Percentiles rank a stretch among this genome's conserved stretches.
Conservation (phyloP, 1,139 yeast genomes). For the Suhomyces anneliseae region DNA sequence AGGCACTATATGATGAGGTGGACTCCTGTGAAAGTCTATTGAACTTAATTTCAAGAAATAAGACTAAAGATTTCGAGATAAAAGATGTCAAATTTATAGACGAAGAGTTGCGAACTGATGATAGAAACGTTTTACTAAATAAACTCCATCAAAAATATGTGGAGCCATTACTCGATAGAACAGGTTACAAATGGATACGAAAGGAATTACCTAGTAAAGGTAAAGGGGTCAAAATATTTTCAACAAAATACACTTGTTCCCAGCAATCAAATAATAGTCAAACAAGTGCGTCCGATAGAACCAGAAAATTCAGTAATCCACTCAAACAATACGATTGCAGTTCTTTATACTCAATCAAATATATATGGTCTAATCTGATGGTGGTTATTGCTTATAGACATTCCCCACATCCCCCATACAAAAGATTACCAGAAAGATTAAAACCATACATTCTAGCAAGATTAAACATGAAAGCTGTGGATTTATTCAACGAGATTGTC, state of each 20-base stretch:
- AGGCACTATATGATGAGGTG: not conserved
- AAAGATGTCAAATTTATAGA: slow-evolving; percentile 7
- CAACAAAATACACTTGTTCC: slow-evolving; percentile 21
- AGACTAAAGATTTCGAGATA: slow-evolving; percentile 1
- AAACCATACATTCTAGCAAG: slow-evolving; percentile 19
- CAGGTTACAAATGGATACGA: slow-evolving; percentile 22
- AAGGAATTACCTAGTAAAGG: slow-evolving; percentile 21
- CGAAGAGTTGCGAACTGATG: slow-evolving; percentile 2
- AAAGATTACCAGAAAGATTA: slow-evolving; percentile 19
- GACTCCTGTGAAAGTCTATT: slow-evolving; percentile 2
- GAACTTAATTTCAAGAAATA: slow-evolving; percentile 1
- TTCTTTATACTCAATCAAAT: slow-evolving; percentile 18
- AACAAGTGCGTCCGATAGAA: slow-evolving; percentile 4
- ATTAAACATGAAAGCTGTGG: slow-evolving; percentile 19
- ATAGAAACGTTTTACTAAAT: slow-evolving; percentile 11
- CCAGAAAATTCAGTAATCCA: slow-evolving; percentile 20
- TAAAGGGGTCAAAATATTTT: slow-evolving; percentile 18
- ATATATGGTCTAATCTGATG: slow-evolving; percentile 16
- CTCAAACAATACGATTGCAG: slow-evolving; percentile 20
- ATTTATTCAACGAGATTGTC: slow-evolving; percentile 18
- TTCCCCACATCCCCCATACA: slow-evolving; percentile 17
- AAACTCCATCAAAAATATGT: slow-evolving; percentile 18
- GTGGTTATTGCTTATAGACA: slow-evolving; percentile 18
- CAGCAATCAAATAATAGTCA: slow-evolving; percentile 13
- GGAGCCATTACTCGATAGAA: slow-evolving; percentile 17